These are phyloP conservation scores for Aspergillus indologenus DNA, from an alignment of 495 filamentous ascomycete genomes.

Conservation along the genomic window DNA sequence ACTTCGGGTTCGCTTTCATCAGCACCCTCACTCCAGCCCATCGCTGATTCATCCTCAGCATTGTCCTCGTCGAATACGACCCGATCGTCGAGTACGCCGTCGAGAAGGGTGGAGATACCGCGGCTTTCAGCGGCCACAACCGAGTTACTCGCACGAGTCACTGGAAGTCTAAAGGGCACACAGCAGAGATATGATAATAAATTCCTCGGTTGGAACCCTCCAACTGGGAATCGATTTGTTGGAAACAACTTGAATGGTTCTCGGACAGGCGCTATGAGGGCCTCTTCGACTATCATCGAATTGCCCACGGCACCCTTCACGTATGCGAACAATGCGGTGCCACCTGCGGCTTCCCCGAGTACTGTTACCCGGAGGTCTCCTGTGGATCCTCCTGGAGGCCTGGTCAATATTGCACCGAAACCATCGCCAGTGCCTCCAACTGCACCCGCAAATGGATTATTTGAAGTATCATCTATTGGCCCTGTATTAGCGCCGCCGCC, in stretches of 20 bases:
- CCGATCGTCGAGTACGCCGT: constrained; percentile 12
- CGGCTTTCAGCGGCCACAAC: constrained; percentile 26
- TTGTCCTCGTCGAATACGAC: constrained; percentile 8
- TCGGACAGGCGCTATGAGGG: constrained; percentile 17
- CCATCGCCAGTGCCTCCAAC: constrained; percentile 10
- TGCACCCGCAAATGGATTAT: neutral
- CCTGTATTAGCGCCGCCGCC: neutral
- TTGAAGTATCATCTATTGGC: neutral
- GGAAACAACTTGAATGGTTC: neutral
- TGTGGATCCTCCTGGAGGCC: constrained; percentile 2
- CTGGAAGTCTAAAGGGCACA: constrained; percentile 17
- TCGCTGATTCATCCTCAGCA: constrained; percentile 7
- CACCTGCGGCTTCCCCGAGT: constrained; percentile 12
- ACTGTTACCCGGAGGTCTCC: constrained; percentile 5
- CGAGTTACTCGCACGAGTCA: constrained; percentile 26
- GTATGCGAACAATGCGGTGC: constrained; percentile 12
- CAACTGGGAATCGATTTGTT: constrained; percentile 1
- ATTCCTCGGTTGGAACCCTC: constrained; percentile 11
- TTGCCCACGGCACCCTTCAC: constrained; percentile 25
- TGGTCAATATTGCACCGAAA: constrained; percentile 20
- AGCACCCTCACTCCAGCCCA: constrained; percentile 8
- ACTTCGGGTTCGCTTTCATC: constrained; percentile 15
- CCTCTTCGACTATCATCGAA: constrained; percentile 26
- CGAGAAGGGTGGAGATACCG: constrained; percentile 21
- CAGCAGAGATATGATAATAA: constrained; percentile 18